A percentile compares a stretch with the other conserved stretches of the same genome.
These are phyloP conservation scores for Gossypium sturtianum DNA, from an alignment of 345 rosid species.

Conservation along the genomic window DNA sequence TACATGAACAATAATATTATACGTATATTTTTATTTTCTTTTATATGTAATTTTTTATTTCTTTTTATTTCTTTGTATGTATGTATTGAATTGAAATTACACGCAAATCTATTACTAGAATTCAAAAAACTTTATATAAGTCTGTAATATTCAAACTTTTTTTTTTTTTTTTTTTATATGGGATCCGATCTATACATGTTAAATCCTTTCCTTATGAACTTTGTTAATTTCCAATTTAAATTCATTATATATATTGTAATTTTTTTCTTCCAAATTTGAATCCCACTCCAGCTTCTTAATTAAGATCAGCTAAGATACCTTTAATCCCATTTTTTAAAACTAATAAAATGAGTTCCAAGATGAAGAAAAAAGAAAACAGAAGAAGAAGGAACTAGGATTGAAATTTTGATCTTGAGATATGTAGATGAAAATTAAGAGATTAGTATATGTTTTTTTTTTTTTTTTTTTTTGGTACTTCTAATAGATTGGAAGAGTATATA, in stretches of 20 bases:
- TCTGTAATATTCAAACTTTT: conserved; percentile 5
- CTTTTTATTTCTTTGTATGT: background rate
- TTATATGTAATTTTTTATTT: background rate
- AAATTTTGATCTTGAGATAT: background rate
- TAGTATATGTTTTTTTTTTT: no score
- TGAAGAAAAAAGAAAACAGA: no score
- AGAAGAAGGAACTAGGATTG: no score
- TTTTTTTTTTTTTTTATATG: background rate
- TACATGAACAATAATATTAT: background rate
- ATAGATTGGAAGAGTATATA: background rate
- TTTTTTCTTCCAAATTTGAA: background rate
- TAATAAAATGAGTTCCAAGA: no score
- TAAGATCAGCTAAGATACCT: background rate
- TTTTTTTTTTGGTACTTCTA: no score
- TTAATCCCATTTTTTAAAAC: background rate
- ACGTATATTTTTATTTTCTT: background rate
- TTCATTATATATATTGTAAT: conserved; percentile 2
- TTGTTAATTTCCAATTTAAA: background rate
- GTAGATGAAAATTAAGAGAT: background rate
- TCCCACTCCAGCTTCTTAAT: background rate
- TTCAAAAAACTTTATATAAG: background rate
- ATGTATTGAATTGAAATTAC: conserved; percentile 6
- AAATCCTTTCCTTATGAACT: background rate
- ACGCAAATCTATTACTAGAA: background rate
- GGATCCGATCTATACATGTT: background rate